These are phyloP conservation scores for Flaveria robusta DNA, from an alignment of 129 eudicot genomes.

Conservation along the genomic window DNA sequence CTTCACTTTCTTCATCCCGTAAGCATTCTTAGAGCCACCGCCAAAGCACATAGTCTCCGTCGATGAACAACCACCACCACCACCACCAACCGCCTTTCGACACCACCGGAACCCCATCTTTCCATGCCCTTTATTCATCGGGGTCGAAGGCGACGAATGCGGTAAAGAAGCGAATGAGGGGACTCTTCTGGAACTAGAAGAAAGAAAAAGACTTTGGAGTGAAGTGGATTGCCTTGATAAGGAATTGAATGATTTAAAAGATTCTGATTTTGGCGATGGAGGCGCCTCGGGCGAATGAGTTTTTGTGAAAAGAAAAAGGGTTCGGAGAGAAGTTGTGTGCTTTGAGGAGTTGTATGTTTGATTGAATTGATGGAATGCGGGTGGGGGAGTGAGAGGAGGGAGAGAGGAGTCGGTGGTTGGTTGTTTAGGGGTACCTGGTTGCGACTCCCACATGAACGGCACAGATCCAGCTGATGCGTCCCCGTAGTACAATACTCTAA, in stretches of 20 bases:
- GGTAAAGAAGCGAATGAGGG: not conserved
- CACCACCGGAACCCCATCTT: constrained; percentile 21
- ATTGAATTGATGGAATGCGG: constrained; percentile 29
- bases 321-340: constrained; percentile 37
- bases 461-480: constrained; percentile 56
- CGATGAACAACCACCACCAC: constrained; percentile 16
- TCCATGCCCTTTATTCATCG: constrained; percentile 21
- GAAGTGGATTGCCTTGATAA: not conserved
- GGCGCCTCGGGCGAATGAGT: constrained; percentile 19
- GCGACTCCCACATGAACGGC: constrained; percentile 80
- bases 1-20: constrained; percentile 43
- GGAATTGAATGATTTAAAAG: not conserved
- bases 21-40: constrained; percentile 25
- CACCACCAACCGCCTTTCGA: constrained; percentile 24
- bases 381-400: constrained; percentile 73
- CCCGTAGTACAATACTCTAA: constrained; percentile 62
- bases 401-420: not conserved
- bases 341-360: constrained; percentile 18
- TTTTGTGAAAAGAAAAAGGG: constrained; percentile 36
- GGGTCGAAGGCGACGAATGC: constrained; percentile 34
- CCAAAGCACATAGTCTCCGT: constrained; percentile 48
- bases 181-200: constrained; percentile 22
- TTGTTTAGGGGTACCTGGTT: constrained; percentile 81
- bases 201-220: constrained; percentile 32
- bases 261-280: constrained; percentile 21